Conservation (phyloP, 495 filamentous ascomycete genomes). For the Neurospora sp. region DNA sequence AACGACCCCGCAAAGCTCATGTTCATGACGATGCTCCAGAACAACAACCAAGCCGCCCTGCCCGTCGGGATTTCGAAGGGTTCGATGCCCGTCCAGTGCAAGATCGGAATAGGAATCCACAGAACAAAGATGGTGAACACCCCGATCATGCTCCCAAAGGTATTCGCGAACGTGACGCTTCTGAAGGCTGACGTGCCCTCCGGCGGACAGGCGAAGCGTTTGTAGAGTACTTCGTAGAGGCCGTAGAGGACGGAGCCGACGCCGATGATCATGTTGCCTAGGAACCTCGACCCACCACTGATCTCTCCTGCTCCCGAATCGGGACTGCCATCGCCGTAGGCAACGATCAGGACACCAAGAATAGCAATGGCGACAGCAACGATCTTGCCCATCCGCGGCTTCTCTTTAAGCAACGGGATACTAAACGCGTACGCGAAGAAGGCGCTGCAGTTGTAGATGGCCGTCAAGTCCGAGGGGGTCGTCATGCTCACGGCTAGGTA, state of each 20-base stretch:
- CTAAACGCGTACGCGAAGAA: slow-evolving; percentile 98
- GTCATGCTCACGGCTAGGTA: slow-evolving; percentile 91
- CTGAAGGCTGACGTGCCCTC: slow-evolving; percentile 71
- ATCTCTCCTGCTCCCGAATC: slow-evolving; percentile 13
- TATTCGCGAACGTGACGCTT: slow-evolving; percentile 87
- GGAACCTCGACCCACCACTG: slow-evolving; percentile 45
- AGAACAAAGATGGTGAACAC: slow-evolving; percentile 72
- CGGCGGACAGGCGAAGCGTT: slow-evolving; percentile 81
- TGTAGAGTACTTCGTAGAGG: slow-evolving; percentile 95
- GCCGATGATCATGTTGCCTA: slow-evolving; percentile 88
- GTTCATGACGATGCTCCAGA: slow-evolving; percentile 74
- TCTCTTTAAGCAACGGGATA: slow-evolving; percentile 78
- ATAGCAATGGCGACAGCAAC: slow-evolving; percentile 78
- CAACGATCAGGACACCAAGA: slow-evolving; percentile 78
- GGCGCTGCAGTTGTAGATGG: slow-evolving; percentile 98
- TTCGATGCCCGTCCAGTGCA: slow-evolving; percentile 70
- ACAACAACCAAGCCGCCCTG: slow-evolving; percentile 64
- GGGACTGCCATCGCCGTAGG: slow-evolving; percentile 61
- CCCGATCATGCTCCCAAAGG: slow-evolving; percentile 79
- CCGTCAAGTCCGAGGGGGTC: slow-evolving; percentile 82
- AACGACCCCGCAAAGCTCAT: slow-evolving; percentile 88
- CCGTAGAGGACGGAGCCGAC: slow-evolving; percentile 91
- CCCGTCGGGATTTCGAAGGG: slow-evolving; percentile 71
- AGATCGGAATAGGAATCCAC: slow-evolving; percentile 82
- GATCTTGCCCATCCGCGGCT: slow-evolving; percentile 67